Evolutionary conservation across 1,284 basidiomycete species (phyloP).

Genomic region (Ceratobasidium sp.): DNA sequence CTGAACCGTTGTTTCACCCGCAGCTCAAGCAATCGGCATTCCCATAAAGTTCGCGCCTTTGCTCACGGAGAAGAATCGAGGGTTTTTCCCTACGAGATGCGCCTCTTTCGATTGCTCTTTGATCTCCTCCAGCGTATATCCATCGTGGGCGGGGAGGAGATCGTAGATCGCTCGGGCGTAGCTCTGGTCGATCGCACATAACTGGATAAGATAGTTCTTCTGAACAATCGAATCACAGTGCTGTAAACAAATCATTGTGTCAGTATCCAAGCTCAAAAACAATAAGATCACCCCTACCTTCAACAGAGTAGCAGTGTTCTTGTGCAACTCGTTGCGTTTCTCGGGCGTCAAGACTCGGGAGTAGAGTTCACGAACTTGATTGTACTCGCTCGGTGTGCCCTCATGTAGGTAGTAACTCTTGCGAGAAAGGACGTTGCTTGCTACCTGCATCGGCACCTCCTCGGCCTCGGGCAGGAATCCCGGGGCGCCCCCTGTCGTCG

Average conservation of each 20-base stretch:
- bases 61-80: conserved; percentile 7
- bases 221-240: conserved; percentile 49
- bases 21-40: background rate
- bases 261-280: background rate
- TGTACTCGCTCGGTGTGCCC: conserved; percentile 49
- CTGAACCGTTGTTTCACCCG: too few relatives aligned
- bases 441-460: conserved; percentile 49
- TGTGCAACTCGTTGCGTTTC: conserved; percentile 48
- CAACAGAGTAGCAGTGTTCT: conserved; percentile 49
- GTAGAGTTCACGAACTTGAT: conserved; percentile 49
- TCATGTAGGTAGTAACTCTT: conserved; percentile 46
- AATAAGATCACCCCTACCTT: conserved; percentile 39
- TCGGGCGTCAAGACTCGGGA: conserved; percentile 46
- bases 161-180: conserved; percentile 49
- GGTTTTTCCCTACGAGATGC: conserved; percentile 40
- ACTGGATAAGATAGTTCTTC: conserved; percentile 49
- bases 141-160: conserved; percentile 45
- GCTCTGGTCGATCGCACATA: conserved; percentile 47
- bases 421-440: conserved; percentile 47
- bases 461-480: conserved; percentile 45
- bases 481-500: conserved; percentile 46
- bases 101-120: conserved; percentile 42
- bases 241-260: conserved; percentile 35
- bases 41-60: conserved; percentile 15
- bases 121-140: conserved; percentile 47